Percentiles rank a stretch among this genome's conserved stretches.
Evolutionary conservation across 208 protist genomes (phyloP).

Genomic region (Eutreptiella sp.): DNA sequence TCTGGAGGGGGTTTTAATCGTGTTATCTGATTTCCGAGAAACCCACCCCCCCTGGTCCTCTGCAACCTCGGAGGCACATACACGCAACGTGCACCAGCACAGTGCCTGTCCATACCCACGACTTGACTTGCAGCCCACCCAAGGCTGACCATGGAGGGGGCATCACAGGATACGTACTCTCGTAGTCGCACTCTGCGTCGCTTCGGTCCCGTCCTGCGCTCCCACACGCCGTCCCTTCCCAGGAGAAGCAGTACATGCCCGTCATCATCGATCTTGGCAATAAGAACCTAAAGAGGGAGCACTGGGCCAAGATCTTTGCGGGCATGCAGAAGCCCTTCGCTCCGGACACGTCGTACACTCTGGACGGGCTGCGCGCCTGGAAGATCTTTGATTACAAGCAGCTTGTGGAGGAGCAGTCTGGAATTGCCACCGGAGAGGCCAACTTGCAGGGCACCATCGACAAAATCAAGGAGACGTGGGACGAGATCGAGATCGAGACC

Average conservation of each 20-base stretch:
- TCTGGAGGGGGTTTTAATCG: no score
- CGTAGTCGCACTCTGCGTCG: slow-evolving; percentile 17
- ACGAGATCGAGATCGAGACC: slow-evolving; percentile 55
- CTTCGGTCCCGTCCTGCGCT: background rate
- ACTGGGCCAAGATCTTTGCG: slow-evolving; percentile 85
- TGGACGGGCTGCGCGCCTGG: slow-evolving; percentile 64
- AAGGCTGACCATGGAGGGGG: no score
- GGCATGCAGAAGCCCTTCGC: slow-evolving; percentile 66
- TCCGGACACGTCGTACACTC: slow-evolving; percentile 68
- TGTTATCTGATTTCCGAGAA: no score
- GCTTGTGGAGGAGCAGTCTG: slow-evolving; percentile 69
- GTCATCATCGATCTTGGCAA: slow-evolving; percentile 85
- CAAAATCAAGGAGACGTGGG: slow-evolving; percentile 73
- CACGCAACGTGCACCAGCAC: no score
- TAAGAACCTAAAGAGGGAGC: slow-evolving; percentile 71
- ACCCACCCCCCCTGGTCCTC: no score
- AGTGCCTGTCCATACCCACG: no score
- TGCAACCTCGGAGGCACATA: no score
- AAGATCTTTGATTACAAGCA: slow-evolving; percentile 75
- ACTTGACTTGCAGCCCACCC: no score
- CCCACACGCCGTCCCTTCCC: no score
- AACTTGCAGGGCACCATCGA: slow-evolving; percentile 81
- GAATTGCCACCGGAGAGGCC: slow-evolving; percentile 82
- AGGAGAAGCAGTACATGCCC: slow-evolving; percentile 63
- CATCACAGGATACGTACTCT: no score